Evolutionary conservation across 768 basidiomycete species (phyloP), one percentile per base, ranked within the genome.

Genomic region (Mycena floridula): DNA sequence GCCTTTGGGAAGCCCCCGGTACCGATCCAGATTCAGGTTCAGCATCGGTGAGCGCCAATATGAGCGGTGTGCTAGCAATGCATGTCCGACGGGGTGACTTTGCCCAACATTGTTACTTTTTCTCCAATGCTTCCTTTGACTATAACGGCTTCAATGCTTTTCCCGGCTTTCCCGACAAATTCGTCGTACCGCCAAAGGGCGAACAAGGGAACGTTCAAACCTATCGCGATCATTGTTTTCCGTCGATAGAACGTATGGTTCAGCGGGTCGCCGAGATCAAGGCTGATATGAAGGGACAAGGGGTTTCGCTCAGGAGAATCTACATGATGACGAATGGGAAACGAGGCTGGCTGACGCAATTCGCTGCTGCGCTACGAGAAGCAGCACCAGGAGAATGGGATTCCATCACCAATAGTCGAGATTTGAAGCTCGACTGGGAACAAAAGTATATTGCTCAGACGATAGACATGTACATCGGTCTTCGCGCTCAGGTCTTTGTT

Each of bases 311-410:
- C 36, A 69, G 65, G 48, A 63, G 65, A 37, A 56, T 86, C 22
- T 85, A 81, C 48, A 60, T 85, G 38, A 73, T 85, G 75, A 82
- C 81, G 35, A 86, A 87, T 46, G 84, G 71, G 6, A 64, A 73
- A 37, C 47, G 46, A 24, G 60, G 54, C 26, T 87, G 77, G 77
- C 51, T 82, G 32, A 51, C 46, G 1, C 68, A 74, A 45, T 58
- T 82, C 37, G 70, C 65, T 54, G 32, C 25, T 4, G 72, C 66
- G n/a, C 54, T 84, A 27, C 25, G 47, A 50, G 42, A 40, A 32
- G 38, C n/a, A 13, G 15, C 22, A 25, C 27, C 27, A 16, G 59
- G 61, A 22, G 57, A 66, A 47, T 79, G 80, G 79, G 66, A 75
- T 7, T 62, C 60, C 9, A 65, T 85, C 25, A 56, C 64, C 43